Evolutionary conservation across 2,329 filamentous ascomycete genomes (phyloP), one percentile per base, ranked within the genome.

Genomic region (Colletotrichum sublineola): DNA sequence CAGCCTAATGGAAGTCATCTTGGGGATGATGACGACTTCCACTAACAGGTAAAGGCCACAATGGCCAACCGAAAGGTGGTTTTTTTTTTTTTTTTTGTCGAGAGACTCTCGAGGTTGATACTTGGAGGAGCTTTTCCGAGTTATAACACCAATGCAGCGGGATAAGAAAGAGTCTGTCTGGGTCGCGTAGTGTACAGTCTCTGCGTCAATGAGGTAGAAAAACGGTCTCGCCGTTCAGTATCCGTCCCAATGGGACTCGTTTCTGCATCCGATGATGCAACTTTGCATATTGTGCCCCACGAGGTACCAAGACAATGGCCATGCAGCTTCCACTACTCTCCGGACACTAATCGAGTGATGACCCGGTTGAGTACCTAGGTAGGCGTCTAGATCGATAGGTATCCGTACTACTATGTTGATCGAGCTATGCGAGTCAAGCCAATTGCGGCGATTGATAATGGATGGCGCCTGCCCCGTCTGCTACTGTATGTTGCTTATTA

Each of bases 401-500:
- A 24, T 24, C 24, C 24, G 24, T 24, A 24, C 24, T 24, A 24
- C 24, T 24, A 24, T 24, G 24, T 24, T 24, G 24, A 24, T 24
- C 24, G 24, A 24, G 24, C 24, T 24, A 24, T 1, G 24, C 52
- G 33, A 36, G 33, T 36, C 33, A 40, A 40, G 42, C 18, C 18
- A 44, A 20, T 44, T 44, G 42, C 15, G 38, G 56, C 52, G 56
- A 24, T 12, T 55, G 65, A 20, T n/a, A 12, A 52, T n/a, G 42
- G 38, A 29, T 44, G 60, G 44, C 20, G n/a, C 18, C 15, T 36
- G 67, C 24, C 68, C 68, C 63, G 66, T 61, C 46, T 48, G 33
- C 24, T 48, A 42, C 48, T 73, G 61, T 61, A 55, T 61, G 70
- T 53, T 70, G 70, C 70, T 73, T 66, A 70, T 69, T 73, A 65